Conservation (phyloP, 2,329 filamentous ascomycete genomes). For the Ampelomyces quisqualis region DNA sequence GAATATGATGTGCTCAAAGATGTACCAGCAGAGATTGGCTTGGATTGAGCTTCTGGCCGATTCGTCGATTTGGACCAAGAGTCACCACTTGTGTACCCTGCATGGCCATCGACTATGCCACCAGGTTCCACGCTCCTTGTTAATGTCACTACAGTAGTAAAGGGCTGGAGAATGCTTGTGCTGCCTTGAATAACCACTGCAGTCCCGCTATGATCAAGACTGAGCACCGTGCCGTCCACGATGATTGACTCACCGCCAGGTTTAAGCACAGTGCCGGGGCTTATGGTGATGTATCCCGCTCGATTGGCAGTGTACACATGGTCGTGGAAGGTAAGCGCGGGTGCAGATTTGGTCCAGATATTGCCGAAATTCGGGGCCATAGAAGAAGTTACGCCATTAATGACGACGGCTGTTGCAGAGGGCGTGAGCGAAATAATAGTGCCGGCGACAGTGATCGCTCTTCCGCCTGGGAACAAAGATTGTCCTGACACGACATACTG, state of each 20-base stretch:
- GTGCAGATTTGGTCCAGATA: slow-evolving; percentile 26
- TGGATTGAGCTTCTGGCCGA: neutral
- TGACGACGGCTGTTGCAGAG: slow-evolving; percentile 42
- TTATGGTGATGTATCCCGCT: slow-evolving; percentile 47
- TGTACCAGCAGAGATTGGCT: slow-evolving; percentile 3
- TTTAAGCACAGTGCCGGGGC: slow-evolving; percentile 38
- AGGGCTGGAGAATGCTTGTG: slow-evolving; percentile 23
- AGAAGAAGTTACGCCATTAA: slow-evolving; percentile 34
- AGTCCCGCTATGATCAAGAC: slow-evolving; percentile 32
- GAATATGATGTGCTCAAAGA: neutral
- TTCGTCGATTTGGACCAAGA: slow-evolving; percentile 1
- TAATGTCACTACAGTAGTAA: slow-evolving; percentile 26
- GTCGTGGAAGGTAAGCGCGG: slow-evolving; percentile 41
- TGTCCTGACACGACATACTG: slow-evolving; percentile 35
- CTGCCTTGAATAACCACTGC: slow-evolving; percentile 29
- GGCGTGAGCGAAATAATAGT: slow-evolving; percentile 38
- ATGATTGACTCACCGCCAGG: slow-evolving; percentile 42
- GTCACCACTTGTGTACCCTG: slow-evolving; percentile 4
- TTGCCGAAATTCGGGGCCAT: slow-evolving; percentile 20
- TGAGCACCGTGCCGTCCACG: slow-evolving; percentile 36
- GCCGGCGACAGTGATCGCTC: slow-evolving; percentile 39
- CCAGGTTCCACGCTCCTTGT: slow-evolving; percentile 6
- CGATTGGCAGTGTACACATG: slow-evolving; percentile 46
- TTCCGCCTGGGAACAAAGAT: slow-evolving; percentile 38
- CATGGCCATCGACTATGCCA: slow-evolving; percentile 2